These are phyloP conservation scores for Acanthamoeba triangularis DNA, from an alignment of 208 protist species.

Conservation along the genomic window DNA sequence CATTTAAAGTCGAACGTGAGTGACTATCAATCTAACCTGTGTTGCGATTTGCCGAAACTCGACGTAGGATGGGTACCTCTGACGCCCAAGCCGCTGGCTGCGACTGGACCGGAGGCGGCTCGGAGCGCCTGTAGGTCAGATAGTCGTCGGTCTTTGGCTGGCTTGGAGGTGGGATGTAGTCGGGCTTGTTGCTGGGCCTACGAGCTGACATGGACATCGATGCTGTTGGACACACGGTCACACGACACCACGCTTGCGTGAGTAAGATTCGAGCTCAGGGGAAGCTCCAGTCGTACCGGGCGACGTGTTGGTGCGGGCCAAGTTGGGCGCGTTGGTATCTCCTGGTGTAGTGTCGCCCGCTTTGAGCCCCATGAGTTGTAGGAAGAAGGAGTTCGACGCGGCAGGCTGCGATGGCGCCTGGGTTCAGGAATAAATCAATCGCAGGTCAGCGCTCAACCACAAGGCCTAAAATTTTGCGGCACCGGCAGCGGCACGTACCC, in stretches of 20 bases:
- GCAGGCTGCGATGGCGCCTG: background rate
- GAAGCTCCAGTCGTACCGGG: background rate
- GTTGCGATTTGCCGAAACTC: too few relatives aligned
- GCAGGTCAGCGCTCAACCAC: too few relatives aligned
- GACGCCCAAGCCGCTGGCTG: too few relatives aligned
- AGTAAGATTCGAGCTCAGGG: too few relatives aligned
- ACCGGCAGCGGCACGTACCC: too few relatives aligned
- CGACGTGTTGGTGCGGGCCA: background rate
- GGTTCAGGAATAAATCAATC: too few relatives aligned
- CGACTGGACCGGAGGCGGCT: background rate
- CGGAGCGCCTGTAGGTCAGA: slow-evolving; percentile 12
- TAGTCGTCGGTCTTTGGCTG: slow-evolving; percentile 54
- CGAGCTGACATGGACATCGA: slow-evolving; percentile 11
- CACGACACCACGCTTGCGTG: too few relatives aligned
- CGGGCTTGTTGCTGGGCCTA: background rate
- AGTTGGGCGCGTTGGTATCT: background rate
- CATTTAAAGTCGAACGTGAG: too few relatives aligned
- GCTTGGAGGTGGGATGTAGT: background rate
- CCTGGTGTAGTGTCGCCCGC: background rate
- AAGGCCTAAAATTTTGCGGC: too few relatives aligned
- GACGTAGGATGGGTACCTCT: too few relatives aligned
- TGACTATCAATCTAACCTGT: too few relatives aligned
- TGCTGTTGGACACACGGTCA: too few relatives aligned
- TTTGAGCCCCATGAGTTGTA: slow-evolving; percentile 56
- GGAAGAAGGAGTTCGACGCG: slow-evolving; percentile 58